Evolutionary conservation across 2,329 filamentous ascomycete species (phyloP), one percentile per base, ranked within the genome.

Genomic region (Aphanocladium album): DNA sequence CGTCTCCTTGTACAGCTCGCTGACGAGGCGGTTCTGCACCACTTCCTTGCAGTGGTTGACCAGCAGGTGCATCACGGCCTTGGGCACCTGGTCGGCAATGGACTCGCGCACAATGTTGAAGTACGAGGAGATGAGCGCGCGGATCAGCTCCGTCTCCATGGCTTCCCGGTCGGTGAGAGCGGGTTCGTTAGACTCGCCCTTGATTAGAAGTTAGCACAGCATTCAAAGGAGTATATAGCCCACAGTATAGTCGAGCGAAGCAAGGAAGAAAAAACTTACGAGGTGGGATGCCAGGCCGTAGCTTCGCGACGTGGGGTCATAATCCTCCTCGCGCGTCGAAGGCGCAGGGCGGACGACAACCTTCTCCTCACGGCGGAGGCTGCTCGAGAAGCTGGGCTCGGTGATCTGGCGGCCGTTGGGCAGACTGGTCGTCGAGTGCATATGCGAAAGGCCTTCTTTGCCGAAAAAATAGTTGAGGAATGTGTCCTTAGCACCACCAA

Each of bases 391-490:
- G 67, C 86, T 92, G 19, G 90, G 88, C 74, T 97, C 93, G 27
- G 83, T 82, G 54, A 91, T 86, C 71, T 96, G 91, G 66, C 92
- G 82, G 58, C 66, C 66, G 59, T 70, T 67, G 51, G 67, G 62
- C 7, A 64, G 56, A 16, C 68, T 66, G 60, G 65, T 67, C 4
- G 71, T 61, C 80, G 77, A 60, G 4, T 68, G 67, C 12, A 68
- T 66, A 35, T 80, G 75, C 43, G 69, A 68, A 27, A 84, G 80
- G 51, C 90, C 90, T 63, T 99, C 95, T 72, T 99, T 98, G 68
- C 95, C 93, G 70, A 99, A 99, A 77, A 99, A 99, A 76, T 99
- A 99, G 76, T 93, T 98, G 64, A 99, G 76, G 80, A 99, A 99
- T 0, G 92, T 96, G 76, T 99, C 95, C 64, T 88, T 85, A 45